A percentile compares a stretch with the other conserved stretches of the same genome.
Evolutionary conservation across 1,139 yeast species (phyloP).

Genomic region (Debaryomycetaceae sp.): DNA sequence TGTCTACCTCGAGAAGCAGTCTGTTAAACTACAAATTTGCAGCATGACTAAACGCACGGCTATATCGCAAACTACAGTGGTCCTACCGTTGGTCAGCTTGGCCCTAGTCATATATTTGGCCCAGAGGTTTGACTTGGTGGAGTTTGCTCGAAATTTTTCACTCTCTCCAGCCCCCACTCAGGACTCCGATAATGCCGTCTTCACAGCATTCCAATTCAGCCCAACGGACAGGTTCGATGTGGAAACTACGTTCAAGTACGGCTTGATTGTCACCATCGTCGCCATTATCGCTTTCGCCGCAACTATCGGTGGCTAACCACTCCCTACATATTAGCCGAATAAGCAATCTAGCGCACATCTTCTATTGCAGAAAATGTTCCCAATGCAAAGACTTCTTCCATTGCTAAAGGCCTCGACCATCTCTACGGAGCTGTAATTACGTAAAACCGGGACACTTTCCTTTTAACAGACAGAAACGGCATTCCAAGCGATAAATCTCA

Average conservation of each 20-base stretch:
- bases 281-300: slow-evolving; percentile 3
- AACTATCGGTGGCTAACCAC: not conserved
- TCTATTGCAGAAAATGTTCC: too few relatives aligned
- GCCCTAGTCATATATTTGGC: not conserved
- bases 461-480: too few relatives aligned
- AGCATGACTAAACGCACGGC: not conserved
- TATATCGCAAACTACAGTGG: not conserved
- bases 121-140: not conserved
- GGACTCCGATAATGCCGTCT: not conserved
- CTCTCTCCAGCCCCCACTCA: not conserved
- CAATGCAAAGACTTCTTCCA: too few relatives aligned
- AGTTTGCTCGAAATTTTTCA: not conserved
- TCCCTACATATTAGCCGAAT: too few relatives aligned
- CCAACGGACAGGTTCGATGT: slow-evolving; percentile 24
- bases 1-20: too few relatives aligned
- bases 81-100: not conserved
- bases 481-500: too few relatives aligned
- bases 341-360: too few relatives aligned
- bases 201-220: slow-evolving; percentile 11
- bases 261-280: slow-evolving; percentile 13
- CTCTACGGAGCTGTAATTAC: too few relatives aligned
- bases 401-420: too few relatives aligned
- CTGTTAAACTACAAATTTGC: too few relatives aligned
- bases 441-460: too few relatives aligned
- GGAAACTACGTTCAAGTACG: slow-evolving; percentile 15